Percentiles rank a stretch among this genome's conserved stretches.
These are phyloP conservation scores for Truncatella angustata DNA, from an alignment of 2,329 filamentous ascomycete species.

Conservation along the genomic window DNA sequence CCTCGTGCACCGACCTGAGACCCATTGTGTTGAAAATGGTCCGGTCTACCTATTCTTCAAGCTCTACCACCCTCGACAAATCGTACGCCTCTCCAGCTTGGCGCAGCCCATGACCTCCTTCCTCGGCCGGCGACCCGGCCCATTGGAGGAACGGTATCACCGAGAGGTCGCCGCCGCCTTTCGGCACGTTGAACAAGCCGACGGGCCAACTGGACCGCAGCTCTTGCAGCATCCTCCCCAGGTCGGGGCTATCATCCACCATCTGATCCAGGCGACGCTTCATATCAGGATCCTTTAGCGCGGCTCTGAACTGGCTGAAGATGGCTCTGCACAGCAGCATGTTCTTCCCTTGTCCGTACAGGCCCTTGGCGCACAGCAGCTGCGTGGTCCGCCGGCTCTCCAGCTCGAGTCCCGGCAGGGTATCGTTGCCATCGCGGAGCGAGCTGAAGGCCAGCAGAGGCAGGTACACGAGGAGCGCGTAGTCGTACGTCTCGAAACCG, in stretches of 20 bases:
- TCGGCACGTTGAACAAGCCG: not conserved
- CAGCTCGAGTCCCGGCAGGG: not conserved
- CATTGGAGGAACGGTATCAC: too few relatives aligned
- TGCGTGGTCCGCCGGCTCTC: constrained; percentile 20
- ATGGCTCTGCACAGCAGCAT: constrained; percentile 18
- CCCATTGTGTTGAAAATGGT: too few relatives aligned
- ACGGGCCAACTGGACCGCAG: not conserved
- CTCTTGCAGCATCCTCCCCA: not conserved
- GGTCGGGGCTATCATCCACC: not conserved
- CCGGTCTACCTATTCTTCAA: too few relatives aligned
- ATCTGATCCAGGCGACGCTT: not conserved
- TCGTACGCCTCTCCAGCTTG: too few relatives aligned
- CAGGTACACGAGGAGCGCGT: constrained; percentile 18
- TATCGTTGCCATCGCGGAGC: constrained; percentile 13
- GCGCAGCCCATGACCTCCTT: too few relatives aligned
- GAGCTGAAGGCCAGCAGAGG: constrained; percentile 19
- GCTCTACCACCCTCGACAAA: too few relatives aligned
- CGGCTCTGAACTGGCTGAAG: constrained; percentile 17
- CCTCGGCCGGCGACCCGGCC: too few relatives aligned
- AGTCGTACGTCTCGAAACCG: constrained; percentile 23
- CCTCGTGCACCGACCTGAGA: too few relatives aligned
- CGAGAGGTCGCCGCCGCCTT: not conserved
- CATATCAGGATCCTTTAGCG: constrained; percentile 16
- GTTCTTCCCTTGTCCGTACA: constrained; percentile 23
- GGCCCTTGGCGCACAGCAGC: constrained; percentile 23